Percentiles rank a stretch among this genome's conserved stretches.
These are phyloP conservation scores for Candida loeiensis DNA, from an alignment of 805 yeast species.

Conservation along the genomic window DNA sequence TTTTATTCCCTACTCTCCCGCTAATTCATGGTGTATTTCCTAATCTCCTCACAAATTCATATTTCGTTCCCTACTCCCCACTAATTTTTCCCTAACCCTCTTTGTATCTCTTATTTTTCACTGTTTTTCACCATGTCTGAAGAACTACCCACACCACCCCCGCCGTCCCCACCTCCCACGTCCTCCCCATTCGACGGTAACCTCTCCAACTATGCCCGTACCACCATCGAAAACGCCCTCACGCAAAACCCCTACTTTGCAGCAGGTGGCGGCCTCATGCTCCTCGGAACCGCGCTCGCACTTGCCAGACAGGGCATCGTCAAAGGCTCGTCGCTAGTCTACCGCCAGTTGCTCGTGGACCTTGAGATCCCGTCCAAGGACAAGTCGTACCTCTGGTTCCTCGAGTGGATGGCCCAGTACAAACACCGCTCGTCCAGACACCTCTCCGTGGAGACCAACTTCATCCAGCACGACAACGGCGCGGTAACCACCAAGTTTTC, in stretches of 20 bases:
- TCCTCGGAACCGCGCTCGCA: conserved; percentile 86
- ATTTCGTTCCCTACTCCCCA: neutral
- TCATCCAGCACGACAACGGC: conserved; percentile 87
- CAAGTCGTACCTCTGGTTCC: conserved; percentile 89
- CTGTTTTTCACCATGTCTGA: conserved; percentile 3
- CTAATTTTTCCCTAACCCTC: neutral
- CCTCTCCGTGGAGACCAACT: conserved; percentile 84
- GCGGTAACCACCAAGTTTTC: conserved; percentile 82
- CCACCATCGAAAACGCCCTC: conserved; percentile 6
- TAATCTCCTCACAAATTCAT: too few relatives aligned
- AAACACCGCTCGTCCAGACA: conserved; percentile 77
- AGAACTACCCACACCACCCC: conserved; percentile 1
- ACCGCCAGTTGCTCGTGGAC: conserved; percentile 84
- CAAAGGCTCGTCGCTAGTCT: conserved; percentile 61
- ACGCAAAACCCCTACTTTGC: conserved; percentile 84
- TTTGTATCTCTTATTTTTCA: neutral
- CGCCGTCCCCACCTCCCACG: neutral
- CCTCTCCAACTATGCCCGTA: neutral
- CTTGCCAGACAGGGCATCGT: conserved; percentile 66
- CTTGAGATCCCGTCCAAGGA: conserved; percentile 91
- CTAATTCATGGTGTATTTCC: too few relatives aligned
- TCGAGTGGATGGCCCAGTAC: conserved; percentile 91
- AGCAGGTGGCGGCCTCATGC: conserved; percentile 97
- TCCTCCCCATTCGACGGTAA: conserved; percentile 18
- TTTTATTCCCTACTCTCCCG: too few relatives aligned